phyloP scores from a whole-genome alignment of 495 filamentous ascomycete species.

The Trypethelium eluteriae region DNA sequence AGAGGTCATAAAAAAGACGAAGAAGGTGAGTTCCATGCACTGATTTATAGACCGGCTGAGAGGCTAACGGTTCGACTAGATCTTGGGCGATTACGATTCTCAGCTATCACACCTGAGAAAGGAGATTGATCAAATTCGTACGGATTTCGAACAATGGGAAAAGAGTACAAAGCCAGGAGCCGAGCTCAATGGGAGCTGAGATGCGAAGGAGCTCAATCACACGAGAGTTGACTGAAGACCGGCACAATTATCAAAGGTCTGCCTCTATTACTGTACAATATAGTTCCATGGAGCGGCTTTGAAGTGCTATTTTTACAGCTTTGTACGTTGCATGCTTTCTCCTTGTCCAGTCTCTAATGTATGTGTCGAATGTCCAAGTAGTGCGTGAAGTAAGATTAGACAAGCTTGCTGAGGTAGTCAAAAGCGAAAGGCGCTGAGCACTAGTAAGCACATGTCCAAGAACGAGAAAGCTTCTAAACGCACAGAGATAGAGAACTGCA shows the following conservation, averaged over 20 bases:
- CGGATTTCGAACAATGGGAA: constrained; percentile 73
- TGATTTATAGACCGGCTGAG: constrained; percentile 36
- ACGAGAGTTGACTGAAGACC: no score
- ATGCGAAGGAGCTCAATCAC: no score
- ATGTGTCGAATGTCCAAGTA: background rate
- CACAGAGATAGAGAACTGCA: constrained; percentile 28
- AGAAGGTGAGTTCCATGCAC: constrained; percentile 57
- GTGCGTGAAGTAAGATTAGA: constrained; percentile 10
- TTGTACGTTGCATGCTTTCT: background rate
- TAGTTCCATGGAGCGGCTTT: background rate
- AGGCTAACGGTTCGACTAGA: constrained; percentile 34
- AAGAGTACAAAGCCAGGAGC: constrained; percentile 23
- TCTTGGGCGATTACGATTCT: constrained; percentile 80
- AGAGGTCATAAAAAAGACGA: constrained; percentile 67
- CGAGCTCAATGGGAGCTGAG: background rate
- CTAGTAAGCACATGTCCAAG: background rate
- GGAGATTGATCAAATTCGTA: constrained; percentile 68
- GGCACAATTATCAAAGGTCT: background rate
- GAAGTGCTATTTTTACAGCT: no score
- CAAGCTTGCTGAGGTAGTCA: constrained; percentile 24
- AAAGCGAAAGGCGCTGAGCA: constrained; percentile 25
- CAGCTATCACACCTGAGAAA: constrained; percentile 80
- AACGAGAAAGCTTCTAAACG: background rate
- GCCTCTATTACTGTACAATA: background rate
- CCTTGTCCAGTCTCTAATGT: background rate